Base-by-base conservation (phyloP, 768 basidiomycete species). In the Lentinula detonsa region DNA sequence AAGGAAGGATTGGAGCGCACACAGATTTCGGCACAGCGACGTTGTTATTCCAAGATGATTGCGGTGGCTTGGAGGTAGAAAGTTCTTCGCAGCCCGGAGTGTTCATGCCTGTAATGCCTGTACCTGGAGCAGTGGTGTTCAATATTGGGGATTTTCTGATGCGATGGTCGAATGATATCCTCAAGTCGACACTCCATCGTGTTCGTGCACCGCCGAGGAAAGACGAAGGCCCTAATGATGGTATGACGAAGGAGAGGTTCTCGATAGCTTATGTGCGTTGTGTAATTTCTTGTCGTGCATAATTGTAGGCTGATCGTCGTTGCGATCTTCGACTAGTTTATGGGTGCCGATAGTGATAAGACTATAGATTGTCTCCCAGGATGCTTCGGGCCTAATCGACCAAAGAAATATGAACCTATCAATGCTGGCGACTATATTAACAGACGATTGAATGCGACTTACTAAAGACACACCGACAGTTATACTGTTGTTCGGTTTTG, bases 51-150 rank as follows among this genome's bases (percentile, higher is more conserved):
- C 79, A 81, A 61, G 77, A 81, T 65, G 69, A 72, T n/a, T 71
- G 70, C 6, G 78, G 79, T 21, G 80, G 80, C 0, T 70, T 81
- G 13, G 77, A 81, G 62, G 73, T 81, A 5, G 76, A 78, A 63
- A 70, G 71, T 60, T 78, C 78, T 0, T 65, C 68, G 45, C 57
- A 70, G 31, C 73, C 75, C 3, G 79, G 77, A 1, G 34, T 68
- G 60, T 71, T 72, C 65, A 60, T 60, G 40, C 49, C 18, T 42
- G 75, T 68, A 0, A 65, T 70, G 2, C 69, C 74, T 4, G 60
- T 75, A 15, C 63, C 66, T 11, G 73, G 72, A 2, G 67, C 74
- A 3, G 60, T 75, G 10, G 67, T 75, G 13, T 73, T 76, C 11
- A 76, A 76, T 55, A 70, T 74, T 6, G 73, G 71, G 0, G 71